Conservation (phyloP, 2,329 filamentous ascomycete species). For the Hymenoscyphus fructigenus region DNA sequence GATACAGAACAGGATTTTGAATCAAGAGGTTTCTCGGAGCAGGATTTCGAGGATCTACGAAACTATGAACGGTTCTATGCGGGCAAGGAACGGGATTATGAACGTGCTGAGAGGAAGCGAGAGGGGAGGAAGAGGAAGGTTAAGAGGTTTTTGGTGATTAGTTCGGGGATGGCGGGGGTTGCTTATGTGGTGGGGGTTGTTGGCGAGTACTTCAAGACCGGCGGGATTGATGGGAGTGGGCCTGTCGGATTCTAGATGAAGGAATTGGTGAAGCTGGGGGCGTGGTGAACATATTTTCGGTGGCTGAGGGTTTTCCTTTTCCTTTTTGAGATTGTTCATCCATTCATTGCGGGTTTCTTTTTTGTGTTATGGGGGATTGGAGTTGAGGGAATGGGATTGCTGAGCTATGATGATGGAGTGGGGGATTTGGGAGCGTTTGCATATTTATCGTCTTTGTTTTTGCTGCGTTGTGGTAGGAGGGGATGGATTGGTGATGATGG, state of each 20-base stretch:
- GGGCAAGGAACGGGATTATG: conserved; percentile 26
- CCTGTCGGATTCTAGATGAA: background rate
- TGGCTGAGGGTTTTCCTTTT: background rate
- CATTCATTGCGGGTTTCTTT: background rate
- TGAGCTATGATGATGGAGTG: too few relatives aligned
- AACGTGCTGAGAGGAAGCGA: conserved; percentile 42
- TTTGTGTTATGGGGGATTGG: too few relatives aligned
- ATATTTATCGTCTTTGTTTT: too few relatives aligned
- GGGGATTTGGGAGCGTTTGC: too few relatives aligned
- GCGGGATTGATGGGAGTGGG: conserved; percentile 40
- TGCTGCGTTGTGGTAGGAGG: too few relatives aligned
- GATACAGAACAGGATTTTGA: background rate
- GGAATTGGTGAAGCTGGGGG: background rate
- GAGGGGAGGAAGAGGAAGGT: conserved; percentile 38
- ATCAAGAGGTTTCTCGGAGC: background rate
- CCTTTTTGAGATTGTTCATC: background rate
- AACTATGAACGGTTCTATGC: background rate
- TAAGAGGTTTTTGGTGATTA: conserved; percentile 53
- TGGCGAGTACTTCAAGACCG: conserved; percentile 55
- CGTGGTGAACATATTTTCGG: background rate
- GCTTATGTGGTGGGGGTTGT: conserved; percentile 59
- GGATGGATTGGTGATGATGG: too few relatives aligned
- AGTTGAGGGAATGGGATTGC: too few relatives aligned
- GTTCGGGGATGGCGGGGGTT: conserved; percentile 53
- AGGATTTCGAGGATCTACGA: background rate